Base-by-base conservation (phyloP, 2,329 filamentous ascomycete genomes). In the Arachnomyces sp. region DNA sequence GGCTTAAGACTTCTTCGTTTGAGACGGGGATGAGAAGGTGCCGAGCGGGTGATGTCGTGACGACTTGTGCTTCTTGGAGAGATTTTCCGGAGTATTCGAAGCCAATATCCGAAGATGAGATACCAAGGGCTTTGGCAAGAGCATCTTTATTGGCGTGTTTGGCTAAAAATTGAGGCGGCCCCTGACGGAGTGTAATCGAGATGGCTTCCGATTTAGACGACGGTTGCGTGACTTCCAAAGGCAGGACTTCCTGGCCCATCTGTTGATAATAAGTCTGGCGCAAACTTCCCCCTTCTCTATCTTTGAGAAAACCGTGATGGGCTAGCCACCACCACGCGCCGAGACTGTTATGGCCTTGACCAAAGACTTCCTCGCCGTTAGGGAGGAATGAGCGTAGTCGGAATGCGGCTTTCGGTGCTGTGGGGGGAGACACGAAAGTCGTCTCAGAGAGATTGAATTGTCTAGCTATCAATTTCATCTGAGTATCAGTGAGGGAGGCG, bases 241-340 rank as follows among this genome's bases (percentile, higher is more conserved):
- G 40, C 11, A 34, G n/a, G 7, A 31, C 36, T 11, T 38, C 21
- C 6, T 28, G 7, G 15, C 35, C 40, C 40, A 43, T 38, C 28
- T 43, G 28, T 29, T 43, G 40, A 14, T 39, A 39, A 21, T 39
- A 43, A 13, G 14, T 16, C 11, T 33, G 21, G n/a, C 15, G 13
- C 1, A 12, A n/a, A 13, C 25, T n/a, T 12, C 15, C 16, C 17
- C 15, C 28, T 9, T 21, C 17, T 18, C 7, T 14, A 11, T 37
- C 14, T 13, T 38, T 30, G n/a, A 42, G n/a, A 17, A 47, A 30
- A 12, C 48, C 46, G 4, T 45, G 42, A 31, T 45, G 17, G 14
- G 36, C 45, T 28, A 49, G 42, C 41, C 46, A 46, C 49, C 47
- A 51, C 40, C 46, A 48, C 8, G 47, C 49, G n/a, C 47, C 49